phyloP scores from a whole-genome alignment of 139 green algal species.

The Trebouxia sp. region DNA sequence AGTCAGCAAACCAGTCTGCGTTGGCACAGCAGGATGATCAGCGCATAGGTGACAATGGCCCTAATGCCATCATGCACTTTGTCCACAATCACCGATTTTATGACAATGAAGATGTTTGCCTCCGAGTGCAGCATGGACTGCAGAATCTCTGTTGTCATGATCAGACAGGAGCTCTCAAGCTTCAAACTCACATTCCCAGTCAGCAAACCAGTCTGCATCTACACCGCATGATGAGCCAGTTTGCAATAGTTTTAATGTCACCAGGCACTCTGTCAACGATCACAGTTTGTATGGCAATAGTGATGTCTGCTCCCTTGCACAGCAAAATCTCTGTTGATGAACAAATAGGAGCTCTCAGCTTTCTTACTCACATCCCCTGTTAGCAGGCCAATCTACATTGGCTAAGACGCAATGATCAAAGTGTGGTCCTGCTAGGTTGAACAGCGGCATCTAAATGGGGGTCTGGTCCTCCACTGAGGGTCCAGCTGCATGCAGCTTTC shows the following conservation, averaged over 20 bases:
- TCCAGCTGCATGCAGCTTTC: no score
- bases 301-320: constrained; percentile 90
- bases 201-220: constrained; percentile 82
- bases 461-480: no score
- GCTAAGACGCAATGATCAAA: neutral
- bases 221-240: neutral
- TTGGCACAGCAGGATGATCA: no score
- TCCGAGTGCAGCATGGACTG: constrained; percentile 95
- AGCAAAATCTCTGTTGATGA: constrained; percentile 99
- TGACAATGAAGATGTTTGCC: constrained; percentile 88
- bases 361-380: constrained; percentile 94
- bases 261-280: constrained; percentile 88
- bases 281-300: constrained; percentile 94
- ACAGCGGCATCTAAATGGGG: no score
- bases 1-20: constrained; percentile 21
- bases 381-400: constrained; percentile 83
- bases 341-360: constrained; percentile 94
- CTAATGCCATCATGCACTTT: constrained; percentile 99
- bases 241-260: neutral
- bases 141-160: constrained; percentile 99
- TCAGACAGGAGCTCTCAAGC: constrained; percentile 86
- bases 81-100: constrained; percentile 98
- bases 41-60: no score
- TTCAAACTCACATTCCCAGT: constrained; percentile 94
- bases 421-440: no score